Percentiles rank a stretch among this genome's conserved stretches.
phyloP scores from a whole-genome alignment of 2,329 filamentous ascomycete genomes.

The Ceratocystis eucalypticola region DNA sequence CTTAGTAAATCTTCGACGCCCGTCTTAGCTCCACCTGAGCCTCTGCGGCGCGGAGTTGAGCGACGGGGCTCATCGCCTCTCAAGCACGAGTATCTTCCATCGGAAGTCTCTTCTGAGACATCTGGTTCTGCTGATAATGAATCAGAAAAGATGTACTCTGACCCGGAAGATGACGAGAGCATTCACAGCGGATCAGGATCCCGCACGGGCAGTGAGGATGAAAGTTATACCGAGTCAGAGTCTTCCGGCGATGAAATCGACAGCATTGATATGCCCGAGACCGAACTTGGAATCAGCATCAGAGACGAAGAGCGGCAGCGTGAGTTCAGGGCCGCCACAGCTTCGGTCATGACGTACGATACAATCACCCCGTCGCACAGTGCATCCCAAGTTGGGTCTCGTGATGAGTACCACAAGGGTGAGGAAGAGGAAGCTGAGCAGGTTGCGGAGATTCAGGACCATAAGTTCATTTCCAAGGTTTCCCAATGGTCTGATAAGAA shows the following conservation, averaged over 20 bases:
- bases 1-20: slow-evolving; percentile 15
- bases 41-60: slow-evolving; percentile 32
- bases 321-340: slow-evolving; percentile 22
- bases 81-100: slow-evolving; percentile 94
- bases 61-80: slow-evolving; percentile 80
- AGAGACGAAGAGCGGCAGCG: slow-evolving; percentile 27
- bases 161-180: slow-evolving; percentile 34
- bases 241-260: slow-evolving; percentile 45
- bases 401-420: slow-evolving; percentile 9
- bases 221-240: slow-evolving; percentile 22
- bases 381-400: slow-evolving; percentile 55
- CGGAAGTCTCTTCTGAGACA: slow-evolving; percentile 49
- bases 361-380: slow-evolving; percentile 70
- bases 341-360: slow-evolving; percentile 36
- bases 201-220: slow-evolving; percentile 24
- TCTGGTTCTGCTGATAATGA: slow-evolving; percentile 43
- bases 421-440: slow-evolving; percentile 4
- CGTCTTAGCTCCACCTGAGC: slow-evolving; percentile 12
- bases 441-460: slow-evolving; percentile 27
- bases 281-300: slow-evolving; percentile 45
- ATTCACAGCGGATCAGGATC: slow-evolving; percentile 13
- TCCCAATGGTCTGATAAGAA: slow-evolving; percentile 49
- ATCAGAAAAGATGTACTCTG: slow-evolving; percentile 38
- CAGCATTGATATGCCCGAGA: slow-evolving; percentile 45
- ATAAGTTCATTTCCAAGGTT: slow-evolving; percentile 40